Evolutionary conservation across 176 grass and related monocot species (phyloP).

Genomic region (Areca catechu): DNA sequence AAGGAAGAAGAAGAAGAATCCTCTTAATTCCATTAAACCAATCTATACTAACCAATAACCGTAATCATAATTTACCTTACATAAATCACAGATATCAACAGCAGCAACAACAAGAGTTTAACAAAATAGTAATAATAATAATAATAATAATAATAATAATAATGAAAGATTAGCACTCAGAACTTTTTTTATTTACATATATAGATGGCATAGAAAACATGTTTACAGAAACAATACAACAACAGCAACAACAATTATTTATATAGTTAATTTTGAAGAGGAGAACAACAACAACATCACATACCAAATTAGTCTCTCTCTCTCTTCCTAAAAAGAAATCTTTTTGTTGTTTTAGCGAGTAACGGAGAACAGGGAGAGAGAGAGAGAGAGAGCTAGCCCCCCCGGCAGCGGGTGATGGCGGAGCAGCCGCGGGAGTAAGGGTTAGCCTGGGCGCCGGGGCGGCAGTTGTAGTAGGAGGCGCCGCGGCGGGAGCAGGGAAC

Average conservation of each 20-base stretch:
- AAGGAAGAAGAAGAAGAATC: too few species aligned
- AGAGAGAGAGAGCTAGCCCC: neutral
- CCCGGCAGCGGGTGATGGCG: slow-evolving; percentile 10
- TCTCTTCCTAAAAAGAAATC: slow-evolving; percentile 3
- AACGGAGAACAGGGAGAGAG: neutral
- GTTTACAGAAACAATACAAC: slow-evolving; percentile 11
- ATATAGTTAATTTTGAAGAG: neutral
- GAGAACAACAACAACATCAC: neutral
- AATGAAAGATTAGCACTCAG: too few species aligned
- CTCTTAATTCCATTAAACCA: too few species aligned
- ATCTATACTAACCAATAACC: too few species aligned
- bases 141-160: too few species aligned
- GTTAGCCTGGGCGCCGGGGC: slow-evolving; percentile 17
- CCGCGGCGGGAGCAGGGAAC: slow-evolving; percentile 6
- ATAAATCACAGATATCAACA: too few species aligned
- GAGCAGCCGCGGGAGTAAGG: slow-evolving; percentile 16
- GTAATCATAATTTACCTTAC: too few species aligned
- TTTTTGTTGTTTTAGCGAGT: neutral
- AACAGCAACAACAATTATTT: slow-evolving; percentile 7
- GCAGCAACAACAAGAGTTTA: too few species aligned
- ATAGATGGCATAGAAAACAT: slow-evolving; percentile 1
- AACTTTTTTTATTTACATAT: neutral
- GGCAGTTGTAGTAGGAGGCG: slow-evolving; percentile 20
- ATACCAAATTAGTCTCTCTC: slow-evolving; percentile 2
- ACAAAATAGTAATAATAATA: too few species aligned